Base-by-base conservation (phyloP, 1,284 basidiomycete genomes). In the Phenoliferia sp. region DNA sequence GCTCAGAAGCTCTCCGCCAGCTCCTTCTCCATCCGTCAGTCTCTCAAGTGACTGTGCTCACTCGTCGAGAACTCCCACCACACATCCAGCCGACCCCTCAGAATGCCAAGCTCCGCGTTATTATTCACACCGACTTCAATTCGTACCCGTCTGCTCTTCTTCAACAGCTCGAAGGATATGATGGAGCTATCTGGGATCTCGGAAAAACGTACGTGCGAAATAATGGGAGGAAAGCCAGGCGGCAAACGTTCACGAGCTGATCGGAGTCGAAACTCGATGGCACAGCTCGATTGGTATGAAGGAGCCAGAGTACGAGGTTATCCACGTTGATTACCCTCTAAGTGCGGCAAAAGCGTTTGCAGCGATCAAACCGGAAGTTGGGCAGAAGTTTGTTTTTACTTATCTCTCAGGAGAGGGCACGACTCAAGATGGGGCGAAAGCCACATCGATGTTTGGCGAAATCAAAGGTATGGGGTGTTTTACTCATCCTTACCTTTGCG, bases 181-280 rank as follows among this genome's bases (percentile, higher is more conserved):
- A 76, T 22, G 77, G 67, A 3, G 76, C 74, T 59, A 69, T 78
- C 17, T 79, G 78, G 78, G 77, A 76, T 0, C 75, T 77, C 39
- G 78, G 78, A 1, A 72, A 74, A 32, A 74, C 72, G 55, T 56
- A 32, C 3, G 55, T 32, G 6, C 28, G 9, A 22, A 12, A 28
- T 5, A 7, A 2, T 31, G 2, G 28, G 29, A 32, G 55, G 3
- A 32, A 31, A 15, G 55, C n/a, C n/a, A n/a, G n/a, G n/a, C n/a
- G n/a, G n/a, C n/a, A n/a, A n/a, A n/a, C n/a, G n/a, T n/a, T n/a
- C n/a, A n/a, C n/a, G 55, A 56, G 55, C 55, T 56, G 55, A 56
- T 32, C 4, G 6, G 48, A 22, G 6, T n/a, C 28, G 48, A 22
- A 22, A n/a, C n/a, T n/a, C n/a, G n/a, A n/a, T 50, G 19, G 17